Evolutionary conservation across 371 early-diverging fungal species (phyloP).

Genomic region (Vairimorpha ceranae): DNA sequence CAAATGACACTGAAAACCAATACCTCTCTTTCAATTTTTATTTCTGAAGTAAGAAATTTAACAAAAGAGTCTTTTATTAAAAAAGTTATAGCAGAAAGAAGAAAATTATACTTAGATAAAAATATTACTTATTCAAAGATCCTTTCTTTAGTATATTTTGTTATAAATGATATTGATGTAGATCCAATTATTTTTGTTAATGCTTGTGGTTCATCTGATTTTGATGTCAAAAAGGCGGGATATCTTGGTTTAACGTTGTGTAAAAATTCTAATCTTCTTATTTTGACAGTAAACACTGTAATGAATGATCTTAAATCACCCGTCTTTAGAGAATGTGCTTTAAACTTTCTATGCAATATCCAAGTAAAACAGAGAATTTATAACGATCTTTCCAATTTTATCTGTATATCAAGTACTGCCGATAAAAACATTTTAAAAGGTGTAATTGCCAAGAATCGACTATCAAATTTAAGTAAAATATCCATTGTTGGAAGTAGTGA

Average conservation of each 20-base stretch:
- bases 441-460: constrained; percentile 5
- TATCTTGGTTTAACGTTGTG: constrained; percentile 32
- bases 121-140: constrained; percentile 18
- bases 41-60: constrained; percentile 9
- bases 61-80: neutral
- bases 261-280: neutral
- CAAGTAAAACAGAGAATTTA: neutral
- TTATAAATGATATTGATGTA: constrained; percentile 16
- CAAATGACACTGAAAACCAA: constrained; percentile 21
- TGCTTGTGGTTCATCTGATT: constrained; percentile 8
- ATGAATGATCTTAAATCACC: constrained; percentile 27
- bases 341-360: constrained; percentile 38
- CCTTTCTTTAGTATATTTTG: constrained; percentile 16
- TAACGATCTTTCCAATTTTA: constrained; percentile 4
- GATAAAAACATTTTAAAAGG: constrained; percentile 17
- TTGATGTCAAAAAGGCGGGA: constrained; percentile 22
- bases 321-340: constrained; percentile 6
- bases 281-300: constrained; percentile 40
- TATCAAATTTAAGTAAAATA: neutral
- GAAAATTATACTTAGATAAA: neutral
- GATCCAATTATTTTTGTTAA: constrained; percentile 41
- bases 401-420: constrained; percentile 8
- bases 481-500: constrained; percentile 7
- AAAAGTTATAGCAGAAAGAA: neutral
- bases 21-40: constrained; percentile 13